Percentiles rank a stretch among this genome's conserved stretches.
phyloP scores from a whole-genome alignment of 306 rosid species.

The Vachellia pachyceras region DNA sequence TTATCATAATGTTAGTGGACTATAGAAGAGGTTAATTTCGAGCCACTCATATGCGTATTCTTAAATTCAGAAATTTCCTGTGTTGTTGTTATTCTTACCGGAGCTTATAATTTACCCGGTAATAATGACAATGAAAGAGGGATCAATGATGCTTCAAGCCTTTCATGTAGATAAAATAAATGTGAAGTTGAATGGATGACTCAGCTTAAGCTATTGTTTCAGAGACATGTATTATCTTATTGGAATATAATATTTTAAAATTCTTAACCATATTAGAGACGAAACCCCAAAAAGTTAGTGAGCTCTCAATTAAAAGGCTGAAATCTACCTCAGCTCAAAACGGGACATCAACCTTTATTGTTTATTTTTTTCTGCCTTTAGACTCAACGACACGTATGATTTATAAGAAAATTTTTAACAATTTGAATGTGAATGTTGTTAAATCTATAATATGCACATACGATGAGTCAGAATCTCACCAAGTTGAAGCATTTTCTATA shows the following conservation, averaged over 20 bases:
- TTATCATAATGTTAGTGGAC: conserved; percentile 32
- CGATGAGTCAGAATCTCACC: conserved; percentile 43
- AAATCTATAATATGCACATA: conserved; percentile 20
- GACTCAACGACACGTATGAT: not conserved
- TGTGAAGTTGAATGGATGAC: conserved; percentile 56
- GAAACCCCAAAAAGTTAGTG: conserved; percentile 6
- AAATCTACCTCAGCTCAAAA: not conserved
- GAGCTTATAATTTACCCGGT: conserved; percentile 11
- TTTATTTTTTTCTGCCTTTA: not conserved
- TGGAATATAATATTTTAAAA: conserved; percentile 19
- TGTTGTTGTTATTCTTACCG: not conserved
- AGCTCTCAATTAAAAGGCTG: not conserved
- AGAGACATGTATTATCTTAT: conserved; percentile 36
- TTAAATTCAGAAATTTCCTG: conserved; percentile 41
- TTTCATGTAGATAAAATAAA: conserved; percentile 34
- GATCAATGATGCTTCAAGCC: conserved; percentile 40
- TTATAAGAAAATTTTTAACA: not conserved
- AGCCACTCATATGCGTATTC: conserved; percentile 41
- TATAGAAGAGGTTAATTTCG: conserved; percentile 31
- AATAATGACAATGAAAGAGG: conserved; percentile 47
- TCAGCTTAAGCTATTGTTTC: conserved; percentile 49
- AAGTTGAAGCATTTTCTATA: conserved; percentile 33
- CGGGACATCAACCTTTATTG: not conserved
- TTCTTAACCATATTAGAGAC: not conserved
- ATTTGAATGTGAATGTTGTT: not conserved